Conservation (phyloP, 345 rosid genomes). For the Boechera divaricarpa region DNA sequence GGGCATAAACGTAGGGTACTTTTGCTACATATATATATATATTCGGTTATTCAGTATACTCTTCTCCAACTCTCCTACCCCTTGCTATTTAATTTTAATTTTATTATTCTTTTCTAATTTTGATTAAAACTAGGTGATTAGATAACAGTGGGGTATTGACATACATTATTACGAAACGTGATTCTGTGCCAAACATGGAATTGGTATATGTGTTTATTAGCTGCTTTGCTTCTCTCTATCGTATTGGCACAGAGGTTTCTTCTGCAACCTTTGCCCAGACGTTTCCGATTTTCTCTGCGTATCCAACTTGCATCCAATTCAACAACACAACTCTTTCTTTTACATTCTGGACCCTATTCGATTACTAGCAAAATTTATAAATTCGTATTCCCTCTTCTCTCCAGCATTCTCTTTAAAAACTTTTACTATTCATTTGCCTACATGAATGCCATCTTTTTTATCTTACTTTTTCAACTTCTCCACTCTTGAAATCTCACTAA, state of each 20-base stretch:
- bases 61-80: too few species aligned
- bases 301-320: neutral
- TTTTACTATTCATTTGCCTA: neutral
- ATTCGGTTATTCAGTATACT: too few species aligned
- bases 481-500: neutral
- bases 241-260: constrained; percentile 68
- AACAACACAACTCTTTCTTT: neutral
- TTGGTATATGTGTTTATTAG: too few species aligned
- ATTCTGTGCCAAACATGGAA: too few species aligned
- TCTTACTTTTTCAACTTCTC: neutral
- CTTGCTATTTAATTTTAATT: too few species aligned
- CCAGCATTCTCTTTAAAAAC: too few species aligned
- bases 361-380: neutral
- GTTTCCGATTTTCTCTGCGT: constrained; percentile 78
- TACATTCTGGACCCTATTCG: neutral
- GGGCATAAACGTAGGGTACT: constrained; percentile 6
- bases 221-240: constrained; percentile 10
- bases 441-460: neutral
- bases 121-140: too few species aligned
- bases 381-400: neutral
- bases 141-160: too few species aligned
- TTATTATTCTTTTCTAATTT: too few species aligned
- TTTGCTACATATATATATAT: too few species aligned
- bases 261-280: constrained; percentile 79
- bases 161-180: too few species aligned